Conservation (phyloP, 1,139 yeast genomes). For the Suhomyces wounanorum region DNA sequence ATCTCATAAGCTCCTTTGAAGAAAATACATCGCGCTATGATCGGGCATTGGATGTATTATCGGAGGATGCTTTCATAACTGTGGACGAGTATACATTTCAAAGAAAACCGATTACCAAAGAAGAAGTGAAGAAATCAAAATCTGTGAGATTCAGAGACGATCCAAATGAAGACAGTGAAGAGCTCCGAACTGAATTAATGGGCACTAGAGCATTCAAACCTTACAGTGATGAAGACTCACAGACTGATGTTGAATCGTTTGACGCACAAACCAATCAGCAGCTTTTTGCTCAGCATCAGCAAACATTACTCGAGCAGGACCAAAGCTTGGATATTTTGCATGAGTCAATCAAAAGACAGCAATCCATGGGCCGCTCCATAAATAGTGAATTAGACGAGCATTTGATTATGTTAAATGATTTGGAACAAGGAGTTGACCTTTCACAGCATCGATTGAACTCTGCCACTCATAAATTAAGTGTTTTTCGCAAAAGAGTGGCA, state of each 20-base stretch:
- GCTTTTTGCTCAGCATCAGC: constrained; percentile 69
- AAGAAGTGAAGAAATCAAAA: constrained; percentile 25
- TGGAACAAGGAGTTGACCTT: constrained; percentile 65
- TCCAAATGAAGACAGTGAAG: constrained; percentile 26
- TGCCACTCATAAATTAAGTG: constrained; percentile 56
- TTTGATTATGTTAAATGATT: constrained; percentile 65
- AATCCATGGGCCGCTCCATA: constrained; percentile 62
- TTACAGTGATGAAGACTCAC: constrained; percentile 18
- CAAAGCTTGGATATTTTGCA: constrained; percentile 58
- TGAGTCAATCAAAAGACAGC: constrained; percentile 63
- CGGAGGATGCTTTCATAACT: constrained; percentile 34
- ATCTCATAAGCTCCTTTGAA: constrained; percentile 16
- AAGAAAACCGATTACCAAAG: constrained; percentile 7
- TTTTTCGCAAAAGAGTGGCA: constrained; percentile 56
- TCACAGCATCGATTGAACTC: constrained; percentile 52
- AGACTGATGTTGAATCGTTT: constrained; percentile 22
- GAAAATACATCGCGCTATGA: constrained; percentile 21
- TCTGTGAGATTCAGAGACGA: constrained; percentile 58
- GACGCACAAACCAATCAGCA: constrained; percentile 48
- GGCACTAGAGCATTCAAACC: constrained; percentile 21
- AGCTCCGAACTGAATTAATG: constrained; percentile 20
- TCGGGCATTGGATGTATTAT: constrained; percentile 23
- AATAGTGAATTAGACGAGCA: constrained; percentile 71
- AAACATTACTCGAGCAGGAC: constrained; percentile 64
- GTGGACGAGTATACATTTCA: constrained; percentile 38